Conservation (phyloP, 371 early-diverging fungal genomes). For the Dinochytrium kinnereticum region DNA sequence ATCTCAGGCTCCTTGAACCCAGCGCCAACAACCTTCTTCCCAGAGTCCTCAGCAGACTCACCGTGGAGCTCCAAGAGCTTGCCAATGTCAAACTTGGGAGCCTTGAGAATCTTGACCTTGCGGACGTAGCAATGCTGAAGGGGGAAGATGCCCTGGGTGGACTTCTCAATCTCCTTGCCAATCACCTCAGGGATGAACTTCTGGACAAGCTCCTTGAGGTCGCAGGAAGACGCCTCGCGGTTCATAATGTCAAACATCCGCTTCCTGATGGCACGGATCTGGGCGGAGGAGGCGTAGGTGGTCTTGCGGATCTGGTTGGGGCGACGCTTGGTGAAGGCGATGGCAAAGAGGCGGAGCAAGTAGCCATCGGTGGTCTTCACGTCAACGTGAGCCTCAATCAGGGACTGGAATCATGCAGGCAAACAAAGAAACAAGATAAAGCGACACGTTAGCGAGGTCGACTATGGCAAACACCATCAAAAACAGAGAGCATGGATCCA, state of each 20-base stretch:
- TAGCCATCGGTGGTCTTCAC: constrained; percentile 99
- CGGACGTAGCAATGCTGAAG: constrained; percentile 97
- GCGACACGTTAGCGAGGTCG: not conserved
- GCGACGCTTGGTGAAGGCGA: constrained; percentile 98
- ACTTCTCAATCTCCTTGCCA: constrained; percentile 98
- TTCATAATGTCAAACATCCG: constrained; percentile 99
- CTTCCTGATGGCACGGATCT: constrained; percentile 99
- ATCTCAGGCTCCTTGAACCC: constrained; percentile 51
- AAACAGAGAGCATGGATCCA: constrained; percentile 6
- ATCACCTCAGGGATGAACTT: constrained; percentile 85
- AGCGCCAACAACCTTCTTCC: constrained; percentile 76
- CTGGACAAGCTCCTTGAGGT: constrained; percentile 96
- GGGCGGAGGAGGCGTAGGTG: constrained; percentile 96
- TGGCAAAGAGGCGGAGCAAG: constrained; percentile 96
- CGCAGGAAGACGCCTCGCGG: constrained; percentile 87
- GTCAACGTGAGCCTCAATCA: constrained; percentile 98
- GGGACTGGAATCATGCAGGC: constrained; percentile 60
- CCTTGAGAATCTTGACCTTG: constrained; percentile 99
- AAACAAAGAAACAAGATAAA: not conserved
- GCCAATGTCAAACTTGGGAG: constrained; percentile 92
- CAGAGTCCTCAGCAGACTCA: constrained; percentile 77
- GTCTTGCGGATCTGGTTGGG: constrained; percentile 97
- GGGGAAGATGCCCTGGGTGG: constrained; percentile 97
- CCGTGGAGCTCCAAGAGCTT: constrained; percentile 97
- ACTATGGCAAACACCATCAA: not conserved